Evolutionary conservation across 2,329 filamentous ascomycete genomes (phyloP).

Genomic region (Ceratocystis ficicola): DNA sequence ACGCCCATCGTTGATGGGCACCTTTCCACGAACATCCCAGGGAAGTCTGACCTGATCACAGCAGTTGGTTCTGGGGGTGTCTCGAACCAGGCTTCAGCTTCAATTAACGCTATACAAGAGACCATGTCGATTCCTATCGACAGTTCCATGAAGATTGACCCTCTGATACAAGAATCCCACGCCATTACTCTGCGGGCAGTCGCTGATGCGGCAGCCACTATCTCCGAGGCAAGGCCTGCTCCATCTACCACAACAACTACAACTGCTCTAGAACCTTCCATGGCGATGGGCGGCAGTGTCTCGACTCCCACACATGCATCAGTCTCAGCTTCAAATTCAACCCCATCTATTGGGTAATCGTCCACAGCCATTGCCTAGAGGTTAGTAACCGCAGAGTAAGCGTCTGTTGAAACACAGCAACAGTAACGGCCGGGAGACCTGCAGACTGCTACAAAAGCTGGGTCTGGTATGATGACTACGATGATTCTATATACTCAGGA

Average conservation of each 20-base stretch:
- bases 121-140: constrained; percentile 9
- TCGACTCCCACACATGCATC: not conserved
- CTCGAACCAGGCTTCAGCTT: not conserved
- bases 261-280: no score
- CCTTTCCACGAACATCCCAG: not conserved
- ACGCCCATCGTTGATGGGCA: constrained; percentile 4
- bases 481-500: not conserved
- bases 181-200: not conserved
- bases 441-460: not conserved
- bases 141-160: constrained; percentile 6
- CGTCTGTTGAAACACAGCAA: not conserved
- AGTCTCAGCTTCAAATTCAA: not conserved
- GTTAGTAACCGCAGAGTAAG: not conserved
- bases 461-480: not conserved
- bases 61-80: not conserved
- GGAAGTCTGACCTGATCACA: not conserved
- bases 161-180: not conserved
- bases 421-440: not conserved
- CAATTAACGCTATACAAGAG: constrained; percentile 2
- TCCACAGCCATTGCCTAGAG: not conserved
- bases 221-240: not conserved
- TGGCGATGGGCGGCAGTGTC: not conserved
- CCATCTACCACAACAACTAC: not conserved
- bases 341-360: not conserved
- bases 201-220: not conserved